Evolutionary conservation across 805 yeast genomes (phyloP), one percentile per base, ranked within the genome.

Genomic region (Teunomyces panamensis): DNA sequence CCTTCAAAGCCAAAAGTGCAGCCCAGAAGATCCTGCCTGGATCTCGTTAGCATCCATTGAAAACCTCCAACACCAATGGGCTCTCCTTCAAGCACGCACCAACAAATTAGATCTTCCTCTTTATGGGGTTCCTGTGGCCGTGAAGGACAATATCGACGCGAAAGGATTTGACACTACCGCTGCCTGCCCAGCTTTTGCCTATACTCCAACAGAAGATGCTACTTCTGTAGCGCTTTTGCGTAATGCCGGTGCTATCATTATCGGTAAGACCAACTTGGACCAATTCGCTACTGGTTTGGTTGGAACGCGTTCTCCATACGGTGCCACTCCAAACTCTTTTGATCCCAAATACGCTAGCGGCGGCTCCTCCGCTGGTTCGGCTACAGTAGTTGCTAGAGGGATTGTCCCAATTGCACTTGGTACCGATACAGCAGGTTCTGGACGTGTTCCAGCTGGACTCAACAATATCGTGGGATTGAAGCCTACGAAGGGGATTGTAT

Each of bases 201-300:
- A 84, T 68, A 49, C 62, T 2, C 92, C 99, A 2, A 60, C 69
- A 30, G 71, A 71, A 44, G 97, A 92, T 62, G 82, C 98, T 32
- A 80, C 87, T 13, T 79, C 87, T 5, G 97, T 90, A 10, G 64
- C 71, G 8, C 67, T 84, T n/a, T 74, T 94, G 57, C 81, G 89
- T 65, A 78, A 75, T n/a, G 86, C 89, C 32, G 99, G 99, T 62
- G 98, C 98, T 41, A 87, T 92, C 48, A 79, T 92, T 35, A 74
- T 92, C 42, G 98, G 98, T 50, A 92, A 92, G 67, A 94, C 98
- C 46, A 92, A 92, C 66, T 74, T 92, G 65, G 99, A 92, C 65
- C 99, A 92, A 67, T 92, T 92, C 69, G 98, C 98, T 9, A 94
- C 99, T 2, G 99, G 99, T 33, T 76, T 92, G 49, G 98, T 92